Percentiles rank a stretch among this genome's conserved stretches.
Evolutionary conservation across 805 yeast genomes (phyloP).

Genomic region (Groenewaldozyma tartarivorans): DNA sequence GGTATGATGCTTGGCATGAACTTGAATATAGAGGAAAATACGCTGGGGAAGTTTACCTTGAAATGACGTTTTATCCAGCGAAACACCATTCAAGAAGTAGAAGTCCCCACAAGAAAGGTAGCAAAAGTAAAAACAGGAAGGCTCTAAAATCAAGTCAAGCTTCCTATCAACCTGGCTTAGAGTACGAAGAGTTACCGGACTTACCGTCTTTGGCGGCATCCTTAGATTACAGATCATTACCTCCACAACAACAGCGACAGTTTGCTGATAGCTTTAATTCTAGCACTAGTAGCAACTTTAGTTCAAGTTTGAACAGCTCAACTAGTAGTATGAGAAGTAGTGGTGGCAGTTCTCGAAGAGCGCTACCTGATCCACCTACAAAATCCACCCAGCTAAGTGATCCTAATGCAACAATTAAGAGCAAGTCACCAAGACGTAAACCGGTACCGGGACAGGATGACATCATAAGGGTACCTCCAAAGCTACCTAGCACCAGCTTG

Average conservation of each 20-base stretch:
- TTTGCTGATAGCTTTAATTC: neutral
- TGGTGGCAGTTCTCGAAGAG: neutral
- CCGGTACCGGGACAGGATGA: neutral
- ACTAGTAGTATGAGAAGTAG: neutral
- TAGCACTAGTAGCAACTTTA: neutral
- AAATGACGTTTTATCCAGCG: conserved; percentile 81
- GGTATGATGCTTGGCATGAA: conserved; percentile 79
- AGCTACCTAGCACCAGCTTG: too few species aligned
- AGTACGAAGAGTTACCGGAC: neutral
- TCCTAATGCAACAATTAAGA: neutral
- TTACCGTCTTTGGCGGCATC: neutral
- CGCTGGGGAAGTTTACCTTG: conserved; percentile 84
- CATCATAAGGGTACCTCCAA: neutral
- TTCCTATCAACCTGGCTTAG: conserved; percentile 1
- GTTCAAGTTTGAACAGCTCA: neutral
- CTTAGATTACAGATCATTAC: neutral
- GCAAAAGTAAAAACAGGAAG: neutral
- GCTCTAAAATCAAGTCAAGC: neutral
- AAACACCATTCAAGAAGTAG: conserved; percentile 19
- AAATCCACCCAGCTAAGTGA: neutral
- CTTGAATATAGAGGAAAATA: conserved; percentile 56
- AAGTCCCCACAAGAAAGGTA: neutral
- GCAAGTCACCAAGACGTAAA: neutral
- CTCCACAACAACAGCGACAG: neutral
- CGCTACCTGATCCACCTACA: neutral